Base-by-base conservation (phyloP, 495 filamentous ascomycete genomes). In the Platismatia glauca region DNA sequence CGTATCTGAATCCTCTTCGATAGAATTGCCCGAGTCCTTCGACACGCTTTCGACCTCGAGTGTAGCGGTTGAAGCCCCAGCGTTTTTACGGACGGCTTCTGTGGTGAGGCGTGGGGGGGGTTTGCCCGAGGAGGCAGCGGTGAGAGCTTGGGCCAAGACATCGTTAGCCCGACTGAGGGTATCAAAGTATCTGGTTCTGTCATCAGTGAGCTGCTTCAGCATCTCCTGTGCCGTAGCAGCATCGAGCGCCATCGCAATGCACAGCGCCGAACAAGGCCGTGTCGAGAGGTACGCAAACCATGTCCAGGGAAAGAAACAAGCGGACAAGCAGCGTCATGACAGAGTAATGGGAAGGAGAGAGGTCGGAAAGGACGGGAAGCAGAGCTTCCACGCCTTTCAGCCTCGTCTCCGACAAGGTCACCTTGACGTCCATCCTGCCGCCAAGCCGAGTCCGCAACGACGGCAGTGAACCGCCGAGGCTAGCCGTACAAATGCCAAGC, bases 111-210 rank as follows among this genome's bases (percentile, higher is more conserved):
- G 44, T 9, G 48, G 31, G 31, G 46, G 22, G 8, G 57, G 29
- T 44, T 37, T 62, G 33, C 39, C 48, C 9, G 53, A 22, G 15
- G 55, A 55, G 29, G 44, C 24, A 37, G 48, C 35, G 16, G 50
- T 38, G 34, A 66, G 60, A 60, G 55, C 61, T 27, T 64, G 64
- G 15, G 66, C 57, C n/a, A 66, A 67, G 48, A 67, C 60, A 43
- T 75, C 74, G 61, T 73, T 69, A 33, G 73, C 62, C 31, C 67
- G 64, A 12, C 64, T 67, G 12, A 76, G 66, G 35, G 69, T 73
- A n/a, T 68, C 66, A 20, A 75, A 58, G 59, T 76, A 76, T 31
- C 71, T 67, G 37, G 73, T 67, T 44, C 73, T 70, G 22, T 72
- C 67, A 15, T 66, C 65, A 37, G 74, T 72, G 41, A 73, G 68